Percentiles rank a stretch among this genome's conserved stretches.
phyloP scores from a whole-genome alignment of 179 eudicot species.

The Silene noctiflora region DNA sequence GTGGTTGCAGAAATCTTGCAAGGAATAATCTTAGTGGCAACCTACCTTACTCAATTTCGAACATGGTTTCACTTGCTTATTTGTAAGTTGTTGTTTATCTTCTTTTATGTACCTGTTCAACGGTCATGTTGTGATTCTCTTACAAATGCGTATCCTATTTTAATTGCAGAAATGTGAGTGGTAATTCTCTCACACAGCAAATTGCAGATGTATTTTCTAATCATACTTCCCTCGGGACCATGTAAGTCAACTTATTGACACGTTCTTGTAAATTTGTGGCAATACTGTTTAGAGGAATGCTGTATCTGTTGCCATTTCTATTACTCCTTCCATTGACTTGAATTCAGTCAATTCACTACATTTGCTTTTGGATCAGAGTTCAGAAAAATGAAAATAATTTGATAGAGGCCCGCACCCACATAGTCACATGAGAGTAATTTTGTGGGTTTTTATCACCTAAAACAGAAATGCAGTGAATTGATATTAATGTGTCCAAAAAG shows the following conservation, averaged over 20 bases:
- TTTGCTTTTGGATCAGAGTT: no score
- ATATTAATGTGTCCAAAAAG: no score
- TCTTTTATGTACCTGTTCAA: background rate
- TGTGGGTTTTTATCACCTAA: no score
- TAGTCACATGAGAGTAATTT: no score
- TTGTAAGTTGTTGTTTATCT: slow-evolving; percentile 47
- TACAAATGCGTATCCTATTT: slow-evolving; percentile 14
- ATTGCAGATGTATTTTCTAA: slow-evolving; percentile 76
- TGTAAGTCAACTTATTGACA: slow-evolving; percentile 48
- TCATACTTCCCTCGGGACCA: slow-evolving; percentile 54
- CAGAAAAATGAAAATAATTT: no score
- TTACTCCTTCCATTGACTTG: background rate
- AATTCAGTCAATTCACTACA: no score
- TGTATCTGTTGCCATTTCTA: background rate
- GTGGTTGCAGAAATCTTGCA: slow-evolving; percentile 73
- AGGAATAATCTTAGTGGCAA: slow-evolving; percentile 71
- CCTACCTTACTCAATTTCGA: slow-evolving; percentile 73
- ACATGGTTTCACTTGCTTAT: slow-evolving; percentile 60
- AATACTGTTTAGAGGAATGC: background rate
- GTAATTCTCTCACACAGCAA: slow-evolving; percentile 56
- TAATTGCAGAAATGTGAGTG: slow-evolving; percentile 67
- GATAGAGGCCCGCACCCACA: no score
- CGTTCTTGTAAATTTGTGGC: slow-evolving; percentile 6
- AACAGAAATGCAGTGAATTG: no score
- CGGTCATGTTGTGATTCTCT: slow-evolving; percentile 13